These are phyloP conservation scores for Syzygium jambos DNA, from an alignment of 345 rosid genomes.

Conservation along the genomic window DNA sequence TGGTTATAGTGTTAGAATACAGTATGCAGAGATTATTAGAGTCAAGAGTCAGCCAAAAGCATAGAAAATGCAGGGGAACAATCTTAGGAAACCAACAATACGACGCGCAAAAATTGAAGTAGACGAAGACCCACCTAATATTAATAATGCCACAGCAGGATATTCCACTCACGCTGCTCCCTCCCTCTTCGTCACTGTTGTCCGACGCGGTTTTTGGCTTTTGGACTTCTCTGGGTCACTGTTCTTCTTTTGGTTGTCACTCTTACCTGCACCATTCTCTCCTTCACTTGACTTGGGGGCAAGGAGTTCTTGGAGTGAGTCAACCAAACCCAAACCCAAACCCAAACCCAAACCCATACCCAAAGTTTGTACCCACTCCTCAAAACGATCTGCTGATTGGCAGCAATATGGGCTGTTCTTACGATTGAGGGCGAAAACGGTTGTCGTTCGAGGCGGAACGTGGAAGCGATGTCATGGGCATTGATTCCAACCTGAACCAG, in stretches of 20 bases:
- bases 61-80: neutral
- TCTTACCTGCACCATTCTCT: neutral
- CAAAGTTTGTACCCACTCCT: neutral
- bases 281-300: neutral
- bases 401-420: neutral
- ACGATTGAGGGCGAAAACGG: neutral
- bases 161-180: neutral
- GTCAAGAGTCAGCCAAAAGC: neutral
- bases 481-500: neutral
- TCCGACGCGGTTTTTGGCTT: neutral
- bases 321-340: neutral
- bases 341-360: neutral
- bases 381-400: neutral
- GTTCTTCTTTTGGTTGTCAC: neutral
- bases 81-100: neutral
- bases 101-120: neutral
- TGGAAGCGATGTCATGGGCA: no score
- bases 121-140: neutral
- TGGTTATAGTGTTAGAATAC: no score
- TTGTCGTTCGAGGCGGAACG: rapidly evolving
- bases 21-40: no score
- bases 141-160: neutral
- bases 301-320: neutral
- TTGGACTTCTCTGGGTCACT: neutral
- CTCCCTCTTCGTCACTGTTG: neutral